Base-by-base conservation (phyloP, 2,329 filamentous ascomycete genomes). In the Colletotrichum limetticola region DNA sequence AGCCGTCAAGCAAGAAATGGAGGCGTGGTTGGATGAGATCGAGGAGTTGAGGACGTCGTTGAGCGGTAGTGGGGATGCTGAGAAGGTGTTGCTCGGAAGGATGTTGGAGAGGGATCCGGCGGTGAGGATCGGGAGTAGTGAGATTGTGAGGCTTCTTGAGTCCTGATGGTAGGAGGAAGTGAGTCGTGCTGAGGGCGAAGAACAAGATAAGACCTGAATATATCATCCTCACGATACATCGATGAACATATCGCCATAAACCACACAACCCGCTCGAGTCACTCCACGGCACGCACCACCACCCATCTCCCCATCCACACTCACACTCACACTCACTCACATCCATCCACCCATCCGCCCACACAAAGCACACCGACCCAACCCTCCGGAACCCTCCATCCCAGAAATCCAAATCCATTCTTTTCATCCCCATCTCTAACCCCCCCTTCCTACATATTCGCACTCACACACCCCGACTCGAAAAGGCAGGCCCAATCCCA, bases 131-230 rank as follows among this genome's bases (percentile, higher is more conserved):
- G 42, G 42, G 16, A 49, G 42, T 22, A 8, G 19, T n/a, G 42
- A 49, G 4, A 4, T 49, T 22, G 42, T 19, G 4, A 9, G 19
- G 19, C 19, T 49, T 49, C 19, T n/a, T 35, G 3, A 11, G 11
- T 12, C 30, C 11, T 1, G 35, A 16, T 37, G 35, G 5, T 16
- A 14, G 2, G 5, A 14, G 35, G 0, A 16, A 2, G 35, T 32
- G 11, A 35, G 14, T 42, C 1, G 32, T 2, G 9, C 19, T 19
- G 37, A 19, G 2, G 6, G 16, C 2, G 5, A 7, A 42, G 37
- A 8, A 3, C 42, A 49, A 49, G 2, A 49, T 3, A 0, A 2
- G 7, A 11, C n/a, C 19, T 11, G 1, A 0, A 49, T 11, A 3
- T 19, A 5, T 1, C 42, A 49, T 5, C 16, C n/a, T 22, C 8